Base-by-base conservation (phyloP, 495 filamentous ascomycete genomes). In the Annulohypoxylon nitens region DNA sequence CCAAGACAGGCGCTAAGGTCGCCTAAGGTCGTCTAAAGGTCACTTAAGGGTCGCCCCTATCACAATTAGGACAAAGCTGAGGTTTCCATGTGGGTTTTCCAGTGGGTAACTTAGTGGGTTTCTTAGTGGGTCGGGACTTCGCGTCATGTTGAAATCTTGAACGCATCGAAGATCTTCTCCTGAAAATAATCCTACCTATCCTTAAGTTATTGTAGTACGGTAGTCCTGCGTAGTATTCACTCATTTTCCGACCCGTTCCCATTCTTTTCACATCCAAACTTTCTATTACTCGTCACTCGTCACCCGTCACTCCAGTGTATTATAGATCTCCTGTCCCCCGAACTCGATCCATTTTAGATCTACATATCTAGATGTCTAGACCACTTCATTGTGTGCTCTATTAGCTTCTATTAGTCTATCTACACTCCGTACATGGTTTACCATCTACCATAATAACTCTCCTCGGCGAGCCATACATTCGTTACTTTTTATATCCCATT, bases 121-220 rank as follows among this genome's bases (percentile, higher is more conserved):
- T 10, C 39, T 12, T 26, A 18, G 71, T 74, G 67, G 67, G 67
- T 60, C 66, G 20, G 20, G 48, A 37, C 25, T 51, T 71, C 72
- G 72, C 72, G 72, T 71, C 72, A 75, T 71, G 45, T 71, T 10
- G 36, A 71, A 75, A 75, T 75, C 72, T 75, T 75, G 72, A 67
- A 75, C 61, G 60, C 51, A 75, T 75, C 72, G 72, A 67, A 60
- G 72, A 75, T 75, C 72, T 71, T 75, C 71, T 75, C 72, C 72
- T 68, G 67, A 67, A 66, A 48, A 67, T 26, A 50, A 23, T 23
- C 61, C 41, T 64, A 11, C 34, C 30, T 67, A 26, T 54, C 30
- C 39, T 63, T 20, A 64, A 64, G 57, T 47, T 48, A 63, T 59
- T 62, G 54, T 18, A 11, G 36, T 48, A 67, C 51, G 55, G 67